Conservation (phyloP, 2,329 filamentous ascomycete species). For the Paradendryphiella salina region DNA sequence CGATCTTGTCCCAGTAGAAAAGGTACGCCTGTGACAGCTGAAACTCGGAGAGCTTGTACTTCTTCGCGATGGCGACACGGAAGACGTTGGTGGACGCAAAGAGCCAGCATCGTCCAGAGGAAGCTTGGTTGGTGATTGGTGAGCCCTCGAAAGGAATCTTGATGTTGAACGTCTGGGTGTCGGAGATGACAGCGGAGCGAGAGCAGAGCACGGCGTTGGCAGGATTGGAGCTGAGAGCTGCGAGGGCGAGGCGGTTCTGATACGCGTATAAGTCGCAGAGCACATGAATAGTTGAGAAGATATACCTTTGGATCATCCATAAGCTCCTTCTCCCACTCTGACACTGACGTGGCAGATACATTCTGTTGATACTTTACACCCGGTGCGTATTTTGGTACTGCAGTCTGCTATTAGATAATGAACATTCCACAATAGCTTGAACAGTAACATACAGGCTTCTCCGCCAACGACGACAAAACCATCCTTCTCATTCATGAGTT, state of each 20-base stretch:
- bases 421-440: too few species aligned
- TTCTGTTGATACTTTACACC: conserved; percentile 37
- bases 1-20: conserved; percentile 93
- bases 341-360: conserved; percentile 57
- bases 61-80: conserved; percentile 83
- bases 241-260: conserved; percentile 71
- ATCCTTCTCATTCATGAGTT: conserved; percentile 52
- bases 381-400: conserved; percentile 36
- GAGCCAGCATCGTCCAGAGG: conserved; percentile 85
- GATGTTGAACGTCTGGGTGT: conserved; percentile 82
- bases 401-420: not conserved
- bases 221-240: conserved; percentile 69
- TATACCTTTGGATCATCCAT: conserved; percentile 67
- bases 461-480: conserved; percentile 59
- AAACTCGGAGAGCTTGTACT: conserved; percentile 74
- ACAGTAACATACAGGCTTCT: conserved; percentile 45
- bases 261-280: not conserved
- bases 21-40: conserved; percentile 87
- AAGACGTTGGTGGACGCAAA: conserved; percentile 93
- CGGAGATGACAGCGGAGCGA: conserved; percentile 63
- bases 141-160: conserved; percentile 79
- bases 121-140: conserved; percentile 82
- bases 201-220: conserved; percentile 68
- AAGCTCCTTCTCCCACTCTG: conserved; percentile 64
- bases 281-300: not conserved